Evolutionary conservation across 1,139 yeast species (phyloP).

Genomic region (Candida anutae): DNA sequence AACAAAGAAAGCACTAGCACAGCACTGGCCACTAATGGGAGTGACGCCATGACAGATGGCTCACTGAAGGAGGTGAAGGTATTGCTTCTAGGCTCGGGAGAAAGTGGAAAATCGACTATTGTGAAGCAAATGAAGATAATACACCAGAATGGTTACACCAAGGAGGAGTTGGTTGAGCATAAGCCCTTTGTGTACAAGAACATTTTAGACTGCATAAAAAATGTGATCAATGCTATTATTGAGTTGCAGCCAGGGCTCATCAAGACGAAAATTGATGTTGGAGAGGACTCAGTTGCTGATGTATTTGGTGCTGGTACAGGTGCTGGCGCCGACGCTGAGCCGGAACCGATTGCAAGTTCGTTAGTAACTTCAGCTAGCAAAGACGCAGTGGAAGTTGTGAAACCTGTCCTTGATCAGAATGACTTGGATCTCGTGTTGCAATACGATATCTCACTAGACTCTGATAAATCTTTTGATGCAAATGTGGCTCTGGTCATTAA

Average conservation of each 20-base stretch:
- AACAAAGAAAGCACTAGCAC: too few relatives aligned
- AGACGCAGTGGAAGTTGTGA: constrained; percentile 2
- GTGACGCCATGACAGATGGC: neutral
- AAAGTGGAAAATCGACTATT: constrained; percentile 71
- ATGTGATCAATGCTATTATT: constrained; percentile 48
- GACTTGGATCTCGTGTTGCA: constrained; percentile 43
- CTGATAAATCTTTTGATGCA: constrained; percentile 37
- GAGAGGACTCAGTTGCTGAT: constrained; percentile 6
- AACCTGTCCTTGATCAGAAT: constrained; percentile 19
- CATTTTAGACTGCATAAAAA: constrained; percentile 58
- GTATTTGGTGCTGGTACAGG: constrained; percentile 9
- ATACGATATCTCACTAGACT: constrained; percentile 43
- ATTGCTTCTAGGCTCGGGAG: constrained; percentile 68
- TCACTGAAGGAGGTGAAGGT: constrained; percentile 46
- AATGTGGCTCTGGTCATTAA: constrained; percentile 38
- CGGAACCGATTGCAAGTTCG: too few relatives aligned
- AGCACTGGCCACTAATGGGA: neutral
- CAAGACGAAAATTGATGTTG: constrained; percentile 9
- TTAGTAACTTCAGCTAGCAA: neutral
- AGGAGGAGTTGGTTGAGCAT: constrained; percentile 56
- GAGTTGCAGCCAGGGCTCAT: constrained; percentile 45
- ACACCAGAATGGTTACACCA: constrained; percentile 62
- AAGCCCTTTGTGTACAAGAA: constrained; percentile 66
- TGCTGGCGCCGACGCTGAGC: neutral
- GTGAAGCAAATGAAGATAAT: constrained; percentile 69